Base-by-base conservation (phyloP, 306 rosid species). In the Nissolia schottii region DNA sequence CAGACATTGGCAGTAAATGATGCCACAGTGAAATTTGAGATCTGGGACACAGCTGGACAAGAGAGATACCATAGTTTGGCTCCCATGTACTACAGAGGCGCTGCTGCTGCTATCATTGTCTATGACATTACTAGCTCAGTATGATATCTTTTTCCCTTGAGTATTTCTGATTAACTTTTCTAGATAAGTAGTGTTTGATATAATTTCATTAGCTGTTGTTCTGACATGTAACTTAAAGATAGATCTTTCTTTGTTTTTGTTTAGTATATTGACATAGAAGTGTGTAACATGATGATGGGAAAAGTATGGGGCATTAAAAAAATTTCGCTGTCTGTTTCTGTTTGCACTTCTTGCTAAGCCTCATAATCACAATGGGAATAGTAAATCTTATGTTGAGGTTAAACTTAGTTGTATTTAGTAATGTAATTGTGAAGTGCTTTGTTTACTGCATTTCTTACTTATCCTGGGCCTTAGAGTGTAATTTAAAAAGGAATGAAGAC, bases 31-130 rank as follows among this genome's bases (percentile, higher is more conserved):
- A 86, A 86, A 68, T 86, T 86, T 71, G 90, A 86, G 81, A 86
- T 86, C 34, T 86, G 90, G 90, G 90, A 86, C 58, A 86, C 90
- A 0, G 90, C 90, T 0, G 90, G 90, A 51, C 90, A 86, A 59
- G 90, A 86, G 82, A 80, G 90, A 45, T 86, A 86, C 70, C 90
- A 86, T 64, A 86, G 90, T 70, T 71, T 86, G 84, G 90, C 90
- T 80, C 90, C 90, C 63, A 86, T 86, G 90, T 86, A 86, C 55
- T 86, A 86, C 87, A 74, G 90, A 83, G 90, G 90, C 2, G 90
- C 90, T 22, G 90, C 90, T 22, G 90, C 87, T 32, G 87, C 90
- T 73, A 77, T 86, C 78, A 86, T 86, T 53, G 90, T 83, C 85
- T 86, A 86, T 3, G 90, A 86, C 77, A 86, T 86, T 71, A 83